Evolutionary conservation across 2,329 filamentous ascomycete genomes (phyloP), one percentile per base, ranked within the genome.

Genomic region (Zarea fungicola): DNA sequence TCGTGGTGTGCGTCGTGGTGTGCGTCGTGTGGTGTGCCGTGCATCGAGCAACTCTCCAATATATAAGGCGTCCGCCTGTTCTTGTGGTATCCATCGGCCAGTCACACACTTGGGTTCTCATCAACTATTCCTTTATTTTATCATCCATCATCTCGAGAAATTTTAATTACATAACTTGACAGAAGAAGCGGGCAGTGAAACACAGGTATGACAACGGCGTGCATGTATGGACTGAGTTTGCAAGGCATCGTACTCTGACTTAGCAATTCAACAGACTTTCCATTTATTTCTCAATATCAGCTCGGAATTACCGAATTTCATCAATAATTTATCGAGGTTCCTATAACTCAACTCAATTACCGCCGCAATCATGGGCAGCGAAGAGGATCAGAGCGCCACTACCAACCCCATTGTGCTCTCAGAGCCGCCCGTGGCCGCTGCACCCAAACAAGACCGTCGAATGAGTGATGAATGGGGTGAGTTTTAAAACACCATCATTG

Each of bases 391-490:
- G 10, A 23, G 54, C n/a, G 53, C 46, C 37, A 28, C 37, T n/a
- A 41, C 58, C 13, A 54, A 59, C 14, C 57, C 60, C 23, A 37
- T 57, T 9, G 49, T 52, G 31, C 42, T 63, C 53, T 61, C 61
- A 52, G 61, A 64, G 51, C 63, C 66, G 11, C 61, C 64, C 32
- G 55, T 60, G 16, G 34, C 10, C 18, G 29, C 43, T 9, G 47
- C 53, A 7, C 48, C 51, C 51, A 63, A 59, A 55, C 56, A 65
- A 47, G 66, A 64, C 51, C 61, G 60, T 51, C 63, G 62, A 53
- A 61, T 62, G 57, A 73, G 67, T 21, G 72, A 72, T 53, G 74
- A 77, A 61, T 77, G 74, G 74, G 74, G 72, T 76, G 51, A 60
- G 70, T 65, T 6, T 10, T 18, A 4, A 19, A n/a, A n/a, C n/a